These are phyloP conservation scores for Fusarium nematophilum DNA, from an alignment of 2,329 filamentous ascomycete species.

Conservation along the genomic window DNA sequence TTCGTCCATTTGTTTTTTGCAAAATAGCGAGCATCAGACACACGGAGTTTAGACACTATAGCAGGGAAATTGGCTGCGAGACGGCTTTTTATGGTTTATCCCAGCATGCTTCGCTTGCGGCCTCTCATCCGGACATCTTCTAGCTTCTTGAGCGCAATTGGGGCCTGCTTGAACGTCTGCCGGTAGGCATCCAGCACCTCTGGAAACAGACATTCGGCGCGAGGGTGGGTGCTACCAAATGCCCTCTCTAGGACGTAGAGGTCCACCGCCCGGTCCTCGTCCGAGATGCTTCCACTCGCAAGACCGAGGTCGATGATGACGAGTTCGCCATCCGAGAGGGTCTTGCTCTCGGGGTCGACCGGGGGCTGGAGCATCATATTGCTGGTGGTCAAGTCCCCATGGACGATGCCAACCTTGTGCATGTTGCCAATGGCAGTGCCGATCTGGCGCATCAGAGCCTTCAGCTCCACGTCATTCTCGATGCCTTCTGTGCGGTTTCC, in stretches of 20 bases:
- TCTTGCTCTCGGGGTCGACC: conserved; percentile 36
- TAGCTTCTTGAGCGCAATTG: conserved; percentile 79
- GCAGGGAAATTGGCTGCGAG: conserved; percentile 42
- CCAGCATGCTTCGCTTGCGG: conserved; percentile 96
- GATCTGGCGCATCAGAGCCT: conserved; percentile 75
- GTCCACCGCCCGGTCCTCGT: conserved; percentile 96
- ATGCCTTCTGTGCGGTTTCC: conserved; percentile 54
- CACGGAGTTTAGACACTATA: conserved; percentile 44
- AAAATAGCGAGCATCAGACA: conserved; percentile 50
- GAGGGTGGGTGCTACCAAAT: conserved; percentile 93
- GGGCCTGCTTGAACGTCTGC: conserved; percentile 79
- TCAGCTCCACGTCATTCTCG: conserved; percentile 62
- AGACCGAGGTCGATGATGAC: conserved; percentile 96
- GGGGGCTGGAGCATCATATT: conserved; percentile 83
- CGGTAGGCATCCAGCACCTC: conserved; percentile 81
- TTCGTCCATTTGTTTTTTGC: conserved; percentile 41
- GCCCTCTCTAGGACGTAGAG: conserved; percentile 95
- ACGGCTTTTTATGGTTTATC: conserved; percentile 59
- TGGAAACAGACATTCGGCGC: conserved; percentile 80
- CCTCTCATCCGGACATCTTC: conserved; percentile 95
- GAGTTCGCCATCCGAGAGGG: conserved; percentile 74
- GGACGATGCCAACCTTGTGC: conserved; percentile 87
- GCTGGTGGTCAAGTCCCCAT: conserved; percentile 96
- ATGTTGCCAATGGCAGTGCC: conserved; percentile 78
- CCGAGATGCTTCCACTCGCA: conserved; percentile 80